A percentile compares a stretch with the other conserved stretches of the same genome.
Evolutionary conservation across 148 eudicot genomes (phyloP).

Genomic region (Camellia sinensis): DNA sequence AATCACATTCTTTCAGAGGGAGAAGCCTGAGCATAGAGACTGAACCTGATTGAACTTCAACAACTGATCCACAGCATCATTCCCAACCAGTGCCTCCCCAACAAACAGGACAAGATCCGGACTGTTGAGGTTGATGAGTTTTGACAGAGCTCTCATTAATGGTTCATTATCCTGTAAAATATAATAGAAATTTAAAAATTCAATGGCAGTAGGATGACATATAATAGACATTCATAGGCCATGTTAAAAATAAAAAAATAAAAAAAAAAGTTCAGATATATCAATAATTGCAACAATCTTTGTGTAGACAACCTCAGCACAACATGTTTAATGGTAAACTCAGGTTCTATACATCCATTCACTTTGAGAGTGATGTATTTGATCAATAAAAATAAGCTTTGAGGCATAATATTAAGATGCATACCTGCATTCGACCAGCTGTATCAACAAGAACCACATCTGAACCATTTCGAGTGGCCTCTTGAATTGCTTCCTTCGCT

Average conservation of each 20-base stretch:
- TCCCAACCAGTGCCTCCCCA: slow-evolving; percentile 97
- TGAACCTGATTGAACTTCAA: slow-evolving; percentile 88
- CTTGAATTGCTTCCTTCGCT: slow-evolving; percentile 97
- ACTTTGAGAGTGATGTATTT: not conserved
- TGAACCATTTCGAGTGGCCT: slow-evolving; percentile 83
- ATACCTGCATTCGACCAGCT: slow-evolving; percentile 99
- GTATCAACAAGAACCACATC: slow-evolving; percentile 99
- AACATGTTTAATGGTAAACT: not conserved
- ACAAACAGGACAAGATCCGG: slow-evolving; percentile 94
- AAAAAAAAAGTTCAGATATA: not conserved
- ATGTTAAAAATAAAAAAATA: not conserved
- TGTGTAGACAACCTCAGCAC: not conserved
- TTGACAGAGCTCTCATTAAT: slow-evolving; percentile 91
- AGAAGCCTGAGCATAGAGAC: not conserved
- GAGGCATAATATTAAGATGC: not conserved
- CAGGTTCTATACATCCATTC: not conserved
- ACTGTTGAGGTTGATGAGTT: slow-evolving; percentile 76
- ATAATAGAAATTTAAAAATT: not conserved
- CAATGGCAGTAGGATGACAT: not conserved
- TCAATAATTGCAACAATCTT: not conserved
- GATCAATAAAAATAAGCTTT: slow-evolving; percentile 1
- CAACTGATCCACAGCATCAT: slow-evolving; percentile 94
- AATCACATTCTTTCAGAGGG: not conserved
- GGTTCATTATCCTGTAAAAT: slow-evolving; percentile 90
- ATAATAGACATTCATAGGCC: not conserved